A percentile compares a stretch with the other conserved stretches of the same genome.
Conservation (phyloP, 2,329 filamentous ascomycete genomes). For the Penicillium palitans region DNA sequence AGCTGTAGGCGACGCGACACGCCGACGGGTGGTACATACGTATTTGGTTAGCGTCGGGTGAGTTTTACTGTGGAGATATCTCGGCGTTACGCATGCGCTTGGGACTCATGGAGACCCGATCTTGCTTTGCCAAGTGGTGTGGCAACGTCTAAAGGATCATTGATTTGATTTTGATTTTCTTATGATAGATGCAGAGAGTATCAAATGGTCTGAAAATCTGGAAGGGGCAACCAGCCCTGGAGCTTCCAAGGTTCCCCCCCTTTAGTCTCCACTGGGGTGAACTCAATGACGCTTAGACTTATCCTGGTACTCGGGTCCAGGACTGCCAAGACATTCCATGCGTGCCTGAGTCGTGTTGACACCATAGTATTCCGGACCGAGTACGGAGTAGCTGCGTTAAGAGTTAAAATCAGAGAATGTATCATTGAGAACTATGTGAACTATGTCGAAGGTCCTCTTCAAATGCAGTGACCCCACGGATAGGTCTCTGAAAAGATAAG, state of each 20-base stretch:
- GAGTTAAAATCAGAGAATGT: background rate
- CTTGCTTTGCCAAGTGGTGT: background rate
- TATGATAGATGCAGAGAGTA: background rate
- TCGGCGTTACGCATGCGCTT: slow-evolving; percentile 1
- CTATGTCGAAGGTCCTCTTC: slow-evolving; percentile 32
- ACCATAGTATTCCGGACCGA: background rate
- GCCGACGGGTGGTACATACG: background rate
- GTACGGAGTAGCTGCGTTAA: background rate
- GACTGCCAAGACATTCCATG: slow-evolving; percentile 14
- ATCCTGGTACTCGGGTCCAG: slow-evolving; percentile 17
- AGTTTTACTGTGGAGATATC: background rate
- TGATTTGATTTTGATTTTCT: background rate
- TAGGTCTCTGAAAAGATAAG: slow-evolving; percentile 35
- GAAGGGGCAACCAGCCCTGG: background rate
- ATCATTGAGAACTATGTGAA: background rate
- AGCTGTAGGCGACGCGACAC: background rate
- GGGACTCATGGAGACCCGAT: background rate
- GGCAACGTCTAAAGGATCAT: background rate
- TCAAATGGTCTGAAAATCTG: background rate
- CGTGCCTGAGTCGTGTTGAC: background rate
- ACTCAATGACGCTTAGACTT: slow-evolving; percentile 24
- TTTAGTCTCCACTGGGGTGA: background rate
- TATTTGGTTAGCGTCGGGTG: background rate
- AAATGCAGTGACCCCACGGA: slow-evolving; percentile 37
- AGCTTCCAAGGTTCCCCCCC: background rate